Percentiles rank a stretch among this genome's conserved stretches.
Evolutionary conservation across 2,329 filamentous ascomycete genomes (phyloP).

Genomic region (Claviceps sp.): DNA sequence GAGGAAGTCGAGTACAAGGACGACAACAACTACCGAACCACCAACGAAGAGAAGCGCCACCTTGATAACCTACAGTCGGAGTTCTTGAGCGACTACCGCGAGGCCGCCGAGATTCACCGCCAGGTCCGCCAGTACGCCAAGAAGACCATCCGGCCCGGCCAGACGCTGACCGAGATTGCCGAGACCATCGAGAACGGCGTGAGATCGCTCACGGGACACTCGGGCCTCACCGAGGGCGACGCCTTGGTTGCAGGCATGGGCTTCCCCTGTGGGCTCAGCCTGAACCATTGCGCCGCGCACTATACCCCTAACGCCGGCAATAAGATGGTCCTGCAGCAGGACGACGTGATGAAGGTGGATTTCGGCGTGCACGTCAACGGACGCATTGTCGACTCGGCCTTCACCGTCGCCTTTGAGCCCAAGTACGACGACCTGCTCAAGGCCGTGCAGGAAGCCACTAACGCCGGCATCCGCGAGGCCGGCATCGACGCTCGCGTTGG

Average conservation of each 20-base stretch:
- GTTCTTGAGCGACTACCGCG: slow-evolving; percentile 67
- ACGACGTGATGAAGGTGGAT: slow-evolving; percentile 73
- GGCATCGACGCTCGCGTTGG: slow-evolving; percentile 84
- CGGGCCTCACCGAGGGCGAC: slow-evolving; percentile 65
- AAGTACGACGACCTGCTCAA: slow-evolving; percentile 62
- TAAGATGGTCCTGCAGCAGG: slow-evolving; percentile 56
- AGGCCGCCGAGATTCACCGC: slow-evolving; percentile 78
- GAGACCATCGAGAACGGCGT: slow-evolving; percentile 80
- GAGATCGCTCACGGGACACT: slow-evolving; percentile 61
- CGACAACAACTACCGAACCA: slow-evolving; percentile 67
- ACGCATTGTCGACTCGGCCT: slow-evolving; percentile 68
- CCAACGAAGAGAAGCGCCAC: slow-evolving; percentile 70
- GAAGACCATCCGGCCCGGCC: slow-evolving; percentile 67
- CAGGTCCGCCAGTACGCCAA: slow-evolving; percentile 77
- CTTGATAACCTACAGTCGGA: slow-evolving; percentile 71
- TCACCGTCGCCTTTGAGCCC: slow-evolving; percentile 64
- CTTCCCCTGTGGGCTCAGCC: slow-evolving; percentile 71
- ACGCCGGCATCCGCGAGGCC: slow-evolving; percentile 72
- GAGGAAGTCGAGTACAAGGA: slow-evolving; percentile 66
- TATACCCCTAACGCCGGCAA: slow-evolving; percentile 82
- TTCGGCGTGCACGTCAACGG: slow-evolving; percentile 73
- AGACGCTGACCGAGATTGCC: slow-evolving; percentile 68
- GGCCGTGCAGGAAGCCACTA: slow-evolving; percentile 63
- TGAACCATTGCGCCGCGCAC: slow-evolving; percentile 78
- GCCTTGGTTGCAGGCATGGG: slow-evolving; percentile 69